These are phyloP conservation scores for Kodamaea ohmeri DNA, from an alignment of 1,139 yeast genomes.

Conservation along the genomic window DNA sequence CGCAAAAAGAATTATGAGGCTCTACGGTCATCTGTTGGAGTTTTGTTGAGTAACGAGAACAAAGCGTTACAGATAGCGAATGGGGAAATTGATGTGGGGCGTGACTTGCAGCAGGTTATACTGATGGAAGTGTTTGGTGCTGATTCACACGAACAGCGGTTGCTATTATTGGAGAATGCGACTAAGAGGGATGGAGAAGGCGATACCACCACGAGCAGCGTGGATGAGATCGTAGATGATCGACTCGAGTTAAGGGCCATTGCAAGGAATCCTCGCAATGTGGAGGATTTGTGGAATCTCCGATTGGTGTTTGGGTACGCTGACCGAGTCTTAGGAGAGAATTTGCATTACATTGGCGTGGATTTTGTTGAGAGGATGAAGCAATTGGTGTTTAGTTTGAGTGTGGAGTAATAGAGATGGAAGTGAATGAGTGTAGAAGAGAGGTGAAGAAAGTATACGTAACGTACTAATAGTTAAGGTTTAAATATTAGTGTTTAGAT, in stretches of 20 bases:
- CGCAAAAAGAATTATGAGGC: conserved; percentile 43
- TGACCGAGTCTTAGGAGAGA: conserved; percentile 37
- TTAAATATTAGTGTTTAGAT: too few species aligned
- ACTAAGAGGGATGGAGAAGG: conserved; percentile 13
- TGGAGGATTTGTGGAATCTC: conserved; percentile 67
- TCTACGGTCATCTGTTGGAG: conserved; percentile 35
- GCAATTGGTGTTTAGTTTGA: conserved; percentile 37
- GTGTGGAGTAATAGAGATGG: not conserved
- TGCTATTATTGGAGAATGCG: conserved; percentile 30
- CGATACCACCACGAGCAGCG: conserved; percentile 3
- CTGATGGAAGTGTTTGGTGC: conserved; percentile 27
- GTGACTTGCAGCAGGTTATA: conserved; percentile 24
- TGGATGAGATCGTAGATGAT: conserved; percentile 44
- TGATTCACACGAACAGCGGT: conserved; percentile 33
- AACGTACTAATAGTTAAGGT: too few species aligned
- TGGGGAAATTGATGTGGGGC: conserved; percentile 26
- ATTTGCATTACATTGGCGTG: conserved; percentile 40
- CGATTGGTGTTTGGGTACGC: conserved; percentile 62
- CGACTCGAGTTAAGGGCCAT: conserved; percentile 50
- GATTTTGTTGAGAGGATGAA: conserved; percentile 54
- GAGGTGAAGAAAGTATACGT: not conserved
- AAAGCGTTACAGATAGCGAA: conserved; percentile 30
- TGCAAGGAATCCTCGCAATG: conserved; percentile 41
- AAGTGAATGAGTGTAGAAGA: not conserved
- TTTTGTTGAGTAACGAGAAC: conserved; percentile 36